These are phyloP conservation scores for Hibiscus trionum DNA, from an alignment of 345 rosid genomes.

Conservation along the genomic window DNA sequence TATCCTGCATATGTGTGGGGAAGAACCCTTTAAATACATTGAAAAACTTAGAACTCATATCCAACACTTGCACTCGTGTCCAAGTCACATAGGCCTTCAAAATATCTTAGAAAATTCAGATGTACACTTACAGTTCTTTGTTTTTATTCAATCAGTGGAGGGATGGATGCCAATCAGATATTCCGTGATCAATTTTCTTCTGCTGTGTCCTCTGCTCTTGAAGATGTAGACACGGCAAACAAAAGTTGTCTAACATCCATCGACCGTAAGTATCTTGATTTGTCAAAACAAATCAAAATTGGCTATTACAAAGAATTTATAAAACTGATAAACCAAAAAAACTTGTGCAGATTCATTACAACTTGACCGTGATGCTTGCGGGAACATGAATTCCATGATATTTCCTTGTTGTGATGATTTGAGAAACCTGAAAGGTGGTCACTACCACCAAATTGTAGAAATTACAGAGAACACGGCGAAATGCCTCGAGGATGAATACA, in stretches of 20 bases:
- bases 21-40: too few relatives aligned
- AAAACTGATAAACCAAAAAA: conserved; percentile 7
- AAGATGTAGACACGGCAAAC: conserved; percentile 60
- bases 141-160: conserved; percentile 45
- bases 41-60: neutral
- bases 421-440: conserved; percentile 75
- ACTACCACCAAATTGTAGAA: conserved; percentile 70
- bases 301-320: neutral
- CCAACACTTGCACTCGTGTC: neutral
- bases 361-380: conserved; percentile 85
- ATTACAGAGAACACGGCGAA: conserved; percentile 79
- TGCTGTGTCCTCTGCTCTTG: conserved; percentile 63
- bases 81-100: neutral
- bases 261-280: conserved; percentile 50
- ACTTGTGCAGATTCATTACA: conserved; percentile 62
- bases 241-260: conserved; percentile 57
- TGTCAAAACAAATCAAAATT: neutral
- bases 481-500: conserved; percentile 79
- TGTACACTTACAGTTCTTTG: neutral
- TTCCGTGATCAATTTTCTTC: conserved; percentile 58
- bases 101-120: neutral
- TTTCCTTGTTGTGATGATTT: conserved; percentile 73
- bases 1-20: neutral
- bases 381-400: conserved; percentile 73
- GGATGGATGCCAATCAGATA: conserved; percentile 63